phyloP scores from a whole-genome alignment of 1,139 yeast genomes.

The Zygoascus meyerae region DNA sequence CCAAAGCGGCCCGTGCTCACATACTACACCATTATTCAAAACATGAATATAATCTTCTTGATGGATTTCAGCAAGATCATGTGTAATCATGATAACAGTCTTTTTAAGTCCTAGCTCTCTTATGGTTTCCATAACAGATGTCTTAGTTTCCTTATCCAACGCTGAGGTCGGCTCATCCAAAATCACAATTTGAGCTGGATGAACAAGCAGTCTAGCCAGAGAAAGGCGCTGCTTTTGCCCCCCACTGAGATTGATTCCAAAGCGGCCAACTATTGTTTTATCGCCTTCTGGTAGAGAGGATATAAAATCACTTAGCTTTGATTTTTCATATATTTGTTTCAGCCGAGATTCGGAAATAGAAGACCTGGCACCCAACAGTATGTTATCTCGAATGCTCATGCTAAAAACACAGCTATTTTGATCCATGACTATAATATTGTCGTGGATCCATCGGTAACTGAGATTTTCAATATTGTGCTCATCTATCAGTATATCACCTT shows the following conservation, averaged over 20 bases:
- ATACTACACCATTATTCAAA: constrained; percentile 53
- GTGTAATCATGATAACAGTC: constrained; percentile 79
- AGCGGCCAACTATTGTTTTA: constrained; percentile 46
- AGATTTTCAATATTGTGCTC: constrained; percentile 43
- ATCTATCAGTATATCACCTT: constrained; percentile 53
- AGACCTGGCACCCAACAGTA: constrained; percentile 39
- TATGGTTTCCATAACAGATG: constrained; percentile 35
- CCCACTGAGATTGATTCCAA: constrained; percentile 62
- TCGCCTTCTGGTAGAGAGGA: constrained; percentile 47
- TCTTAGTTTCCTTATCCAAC: constrained; percentile 51
- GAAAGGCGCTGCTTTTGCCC: constrained; percentile 85
- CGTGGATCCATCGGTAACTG: constrained; percentile 48
- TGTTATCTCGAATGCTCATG: constrained; percentile 57
- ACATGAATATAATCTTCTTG: constrained; percentile 50
- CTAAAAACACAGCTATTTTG: constrained; percentile 65
- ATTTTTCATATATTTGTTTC: background rate
- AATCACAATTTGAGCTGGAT: constrained; percentile 67
- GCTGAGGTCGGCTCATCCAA: constrained; percentile 87
- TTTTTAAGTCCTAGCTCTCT: constrained; percentile 47
- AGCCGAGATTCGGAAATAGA: constrained; percentile 29
- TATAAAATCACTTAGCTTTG: constrained; percentile 41
- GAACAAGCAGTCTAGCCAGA: constrained; percentile 70
- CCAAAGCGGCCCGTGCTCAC: constrained; percentile 40
- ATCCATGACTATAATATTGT: constrained; percentile 65
- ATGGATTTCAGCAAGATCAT: constrained; percentile 56